Percentiles rank a stretch among this genome's conserved stretches.
Conservation (phyloP, 495 filamentous ascomycete species). For the Acidiella bohemica region DNA sequence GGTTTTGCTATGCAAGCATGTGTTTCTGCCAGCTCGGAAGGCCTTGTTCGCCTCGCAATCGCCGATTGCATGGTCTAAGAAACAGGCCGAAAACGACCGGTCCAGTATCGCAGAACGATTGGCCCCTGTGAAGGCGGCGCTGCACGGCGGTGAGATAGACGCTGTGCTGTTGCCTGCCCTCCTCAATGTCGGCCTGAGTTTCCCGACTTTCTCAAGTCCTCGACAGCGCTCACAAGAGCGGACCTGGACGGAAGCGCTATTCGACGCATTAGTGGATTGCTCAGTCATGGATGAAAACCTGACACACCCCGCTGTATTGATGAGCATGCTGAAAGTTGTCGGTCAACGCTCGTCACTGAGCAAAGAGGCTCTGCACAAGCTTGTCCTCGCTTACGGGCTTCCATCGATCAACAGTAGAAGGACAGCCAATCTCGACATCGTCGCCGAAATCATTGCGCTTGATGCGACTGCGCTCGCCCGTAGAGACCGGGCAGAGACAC, state of each 20-base stretch:
- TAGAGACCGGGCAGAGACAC: not conserved
- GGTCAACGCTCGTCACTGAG: not conserved
- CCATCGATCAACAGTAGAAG: too few relatives aligned
- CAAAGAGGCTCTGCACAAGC: not conserved
- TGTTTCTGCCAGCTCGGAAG: conserved; percentile 53
- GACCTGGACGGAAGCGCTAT: conserved; percentile 26
- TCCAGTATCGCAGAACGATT: not conserved
- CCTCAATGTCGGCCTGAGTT: conserved; percentile 24
- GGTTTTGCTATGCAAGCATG: conserved; percentile 50
- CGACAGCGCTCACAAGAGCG: conserved; percentile 18
- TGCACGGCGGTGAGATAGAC: not conserved
- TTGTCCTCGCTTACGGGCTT: not conserved
- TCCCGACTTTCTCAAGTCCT: conserved; percentile 10
- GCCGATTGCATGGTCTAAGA: too few relatives aligned
- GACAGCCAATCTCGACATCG: not conserved
- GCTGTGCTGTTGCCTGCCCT: conserved; percentile 18
- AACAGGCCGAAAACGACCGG: not conserved
- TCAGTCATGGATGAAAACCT: conserved; percentile 1
- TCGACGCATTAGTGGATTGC: conserved; percentile 22
- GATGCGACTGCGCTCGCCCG: not conserved
- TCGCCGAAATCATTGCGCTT: conserved; percentile 1
- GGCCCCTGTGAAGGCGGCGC: not conserved
- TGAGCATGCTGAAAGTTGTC: conserved; percentile 2
- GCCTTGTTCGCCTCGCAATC: conserved; percentile 25
- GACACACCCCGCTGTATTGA: not conserved